Evolutionary conservation across 805 yeast genomes (phyloP).

Genomic region (Yarrowia alimentaria): DNA sequence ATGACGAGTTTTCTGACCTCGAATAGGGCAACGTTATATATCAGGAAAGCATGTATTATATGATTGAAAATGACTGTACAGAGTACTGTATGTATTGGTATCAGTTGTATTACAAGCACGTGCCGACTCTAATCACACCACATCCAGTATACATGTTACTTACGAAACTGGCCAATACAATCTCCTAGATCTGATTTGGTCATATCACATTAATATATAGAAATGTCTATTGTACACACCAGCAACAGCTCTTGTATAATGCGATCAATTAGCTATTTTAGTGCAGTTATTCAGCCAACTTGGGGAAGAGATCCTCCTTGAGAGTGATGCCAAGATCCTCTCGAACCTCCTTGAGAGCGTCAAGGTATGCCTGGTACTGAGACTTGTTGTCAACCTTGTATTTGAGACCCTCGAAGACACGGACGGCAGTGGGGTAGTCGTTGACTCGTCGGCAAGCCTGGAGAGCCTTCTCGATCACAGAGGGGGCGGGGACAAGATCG

Average conservation of each 20-base stretch:
- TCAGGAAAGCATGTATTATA: conserved; percentile 39
- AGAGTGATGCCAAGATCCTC: conserved; percentile 89
- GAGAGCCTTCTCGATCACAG: conserved; percentile 91
- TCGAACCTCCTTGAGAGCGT: conserved; percentile 88
- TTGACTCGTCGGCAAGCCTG: conserved; percentile 98
- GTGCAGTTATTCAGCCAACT: conserved; percentile 22
- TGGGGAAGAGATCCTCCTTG: conserved; percentile 75
- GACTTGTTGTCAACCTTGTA: conserved; percentile 92
- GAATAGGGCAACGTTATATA: conserved; percentile 40
- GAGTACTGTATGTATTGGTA: neutral
- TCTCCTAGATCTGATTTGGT: no score
- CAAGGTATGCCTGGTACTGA: conserved; percentile 94
- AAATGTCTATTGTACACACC: neutral
- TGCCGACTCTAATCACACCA: neutral
- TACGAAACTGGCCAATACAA: no score
- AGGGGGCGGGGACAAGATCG: conserved; percentile 98
- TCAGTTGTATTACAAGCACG: no score
- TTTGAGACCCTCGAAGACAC: conserved; percentile 94
- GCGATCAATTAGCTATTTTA: conserved; percentile 27
- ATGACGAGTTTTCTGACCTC: conserved; percentile 23
- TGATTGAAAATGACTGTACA: conserved; percentile 39
- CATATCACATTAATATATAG: no score
- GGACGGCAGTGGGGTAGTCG: conserved; percentile 97
- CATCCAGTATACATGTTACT: neutral
- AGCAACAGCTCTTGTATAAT: conserved; percentile 11